phyloP scores from a whole-genome alignment of 2,329 filamentous ascomycete species.

The Penicillium sp. region DNA sequence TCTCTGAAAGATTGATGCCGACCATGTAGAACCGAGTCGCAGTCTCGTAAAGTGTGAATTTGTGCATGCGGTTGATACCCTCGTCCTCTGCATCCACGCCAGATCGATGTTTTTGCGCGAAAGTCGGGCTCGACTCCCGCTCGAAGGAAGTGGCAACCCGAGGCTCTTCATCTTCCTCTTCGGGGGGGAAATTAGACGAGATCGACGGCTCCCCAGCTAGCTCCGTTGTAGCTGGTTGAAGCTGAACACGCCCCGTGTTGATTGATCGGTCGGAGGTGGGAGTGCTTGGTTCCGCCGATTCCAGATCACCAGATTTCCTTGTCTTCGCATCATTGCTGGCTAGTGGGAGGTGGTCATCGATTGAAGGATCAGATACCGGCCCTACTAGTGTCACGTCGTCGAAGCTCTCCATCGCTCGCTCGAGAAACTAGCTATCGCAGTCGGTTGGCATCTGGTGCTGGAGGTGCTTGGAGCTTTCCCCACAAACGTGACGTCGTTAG shows the following conservation, averaged over 20 bases:
- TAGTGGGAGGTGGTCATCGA: conserved; percentile 17
- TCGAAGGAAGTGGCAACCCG: conserved; percentile 48
- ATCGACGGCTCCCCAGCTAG: conserved; percentile 17
- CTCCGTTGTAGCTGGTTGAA: conserved; percentile 22
- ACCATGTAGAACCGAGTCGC: conserved; percentile 92
- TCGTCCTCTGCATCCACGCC: conserved; percentile 44
- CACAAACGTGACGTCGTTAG: conserved; percentile 10
- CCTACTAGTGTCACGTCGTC: conserved; percentile 36
- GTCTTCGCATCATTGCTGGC: conserved; percentile 11
- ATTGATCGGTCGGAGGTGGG: conserved; percentile 17
- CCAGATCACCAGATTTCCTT: conserved; percentile 14
- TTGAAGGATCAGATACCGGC: conserved; percentile 17
- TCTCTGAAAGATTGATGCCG: conserved; percentile 86
- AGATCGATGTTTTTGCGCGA: conserved; percentile 41
- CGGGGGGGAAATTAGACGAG: conserved; percentile 31
- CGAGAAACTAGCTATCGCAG: background rate
- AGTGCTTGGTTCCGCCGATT: conserved; percentile 15
- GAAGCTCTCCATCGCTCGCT: conserved; percentile 41
- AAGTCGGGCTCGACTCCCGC: conserved; percentile 42
- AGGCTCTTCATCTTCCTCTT: conserved; percentile 48
- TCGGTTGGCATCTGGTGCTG: background rate
- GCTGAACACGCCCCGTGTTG: conserved; percentile 1
- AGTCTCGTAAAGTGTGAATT: conserved; percentile 97
- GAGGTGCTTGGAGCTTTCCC: background rate
- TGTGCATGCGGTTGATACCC: conserved; percentile 73